Percentiles rank a stretch among this genome's conserved stretches.
phyloP scores from a whole-genome alignment of 2,329 filamentous ascomycete genomes.

The Aspergillus brasiliensis region DNA sequence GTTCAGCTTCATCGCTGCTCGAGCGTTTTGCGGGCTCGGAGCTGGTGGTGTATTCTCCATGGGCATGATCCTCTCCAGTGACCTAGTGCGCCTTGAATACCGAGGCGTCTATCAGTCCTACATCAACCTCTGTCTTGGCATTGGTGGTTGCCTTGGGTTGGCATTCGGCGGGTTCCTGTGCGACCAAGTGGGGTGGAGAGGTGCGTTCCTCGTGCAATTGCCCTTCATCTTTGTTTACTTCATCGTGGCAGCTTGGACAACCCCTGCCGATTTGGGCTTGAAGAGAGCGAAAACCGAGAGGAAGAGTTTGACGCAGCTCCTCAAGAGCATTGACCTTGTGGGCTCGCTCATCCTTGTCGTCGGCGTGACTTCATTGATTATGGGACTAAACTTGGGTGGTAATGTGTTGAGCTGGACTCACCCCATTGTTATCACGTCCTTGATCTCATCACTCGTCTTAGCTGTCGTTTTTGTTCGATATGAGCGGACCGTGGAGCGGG shows the following conservation, averaged over 20 bases:
- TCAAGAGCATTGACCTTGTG: conserved; percentile 53
- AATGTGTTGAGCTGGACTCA: conserved; percentile 56
- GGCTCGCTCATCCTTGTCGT: conserved; percentile 52
- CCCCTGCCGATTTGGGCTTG: conserved; percentile 49
- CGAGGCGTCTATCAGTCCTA: conserved; percentile 47
- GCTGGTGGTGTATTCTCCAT: conserved; percentile 73
- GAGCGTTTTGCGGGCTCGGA: conserved; percentile 71
- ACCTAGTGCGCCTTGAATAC: conserved; percentile 73
- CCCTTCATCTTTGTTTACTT: conserved; percentile 51
- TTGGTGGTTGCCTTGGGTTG: conserved; percentile 41
- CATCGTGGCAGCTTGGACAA: conserved; percentile 47
- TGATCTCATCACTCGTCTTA: conserved; percentile 45
- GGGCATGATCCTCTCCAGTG: conserved; percentile 61
- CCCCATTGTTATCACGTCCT: conserved; percentile 51
- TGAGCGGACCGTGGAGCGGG: conserved; percentile 47
- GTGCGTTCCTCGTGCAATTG: conserved; percentile 53
- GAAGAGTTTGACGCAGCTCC: conserved; percentile 43
- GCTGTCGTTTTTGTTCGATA: conserved; percentile 44
- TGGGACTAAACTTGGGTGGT: conserved; percentile 56
- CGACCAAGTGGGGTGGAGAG: conserved; percentile 45
- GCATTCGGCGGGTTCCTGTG: conserved; percentile 44
- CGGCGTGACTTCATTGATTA: conserved; percentile 52
- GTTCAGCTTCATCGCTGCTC: conserved; percentile 68
- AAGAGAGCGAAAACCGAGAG: conserved; percentile 46
- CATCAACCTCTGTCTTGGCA: conserved; percentile 42